These are phyloP conservation scores for Cotoneaster glaucophyllus DNA, from an alignment of 306 rosid species.

Conservation along the genomic window DNA sequence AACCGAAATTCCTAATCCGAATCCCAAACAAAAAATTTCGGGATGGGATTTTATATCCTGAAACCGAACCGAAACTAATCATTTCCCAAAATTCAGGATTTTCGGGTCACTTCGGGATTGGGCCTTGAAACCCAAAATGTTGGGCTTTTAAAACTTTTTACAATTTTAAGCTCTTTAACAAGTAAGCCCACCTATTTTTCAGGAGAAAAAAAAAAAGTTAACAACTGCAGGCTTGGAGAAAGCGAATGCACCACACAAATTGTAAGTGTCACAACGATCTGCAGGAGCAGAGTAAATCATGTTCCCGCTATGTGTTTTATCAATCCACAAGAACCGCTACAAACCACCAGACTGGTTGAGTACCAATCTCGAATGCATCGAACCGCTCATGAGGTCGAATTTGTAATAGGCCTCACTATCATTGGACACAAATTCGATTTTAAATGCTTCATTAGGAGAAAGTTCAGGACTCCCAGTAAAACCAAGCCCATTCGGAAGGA, in stretches of 20 bases:
- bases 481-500: not conserved
- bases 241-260: conserved; percentile 38
- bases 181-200: too few relatives aligned
- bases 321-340: conserved; percentile 16
- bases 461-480: conserved; percentile 39
- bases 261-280: conserved; percentile 32
- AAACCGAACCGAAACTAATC: too few relatives aligned
- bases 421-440: conserved; percentile 21
- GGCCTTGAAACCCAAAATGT: too few relatives aligned
- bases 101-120: too few relatives aligned
- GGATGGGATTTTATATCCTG: too few relatives aligned
- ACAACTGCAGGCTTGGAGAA: conserved; percentile 20
- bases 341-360: conserved; percentile 19
- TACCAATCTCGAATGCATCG: conserved; percentile 31
- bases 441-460: conserved; percentile 15
- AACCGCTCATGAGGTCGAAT: conserved; percentile 15
- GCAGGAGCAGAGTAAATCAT: not conserved
- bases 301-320: not conserved
- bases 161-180: too few relatives aligned
- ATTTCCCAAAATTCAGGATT: too few relatives aligned
- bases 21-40: too few relatives aligned
- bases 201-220: too few relatives aligned
- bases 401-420: conserved; percentile 31
- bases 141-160: too few relatives aligned
- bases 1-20: too few relatives aligned